phyloP scores from a whole-genome alignment of 768 basidiomycete genomes.

The Pleurotus citrinopileatus region DNA sequence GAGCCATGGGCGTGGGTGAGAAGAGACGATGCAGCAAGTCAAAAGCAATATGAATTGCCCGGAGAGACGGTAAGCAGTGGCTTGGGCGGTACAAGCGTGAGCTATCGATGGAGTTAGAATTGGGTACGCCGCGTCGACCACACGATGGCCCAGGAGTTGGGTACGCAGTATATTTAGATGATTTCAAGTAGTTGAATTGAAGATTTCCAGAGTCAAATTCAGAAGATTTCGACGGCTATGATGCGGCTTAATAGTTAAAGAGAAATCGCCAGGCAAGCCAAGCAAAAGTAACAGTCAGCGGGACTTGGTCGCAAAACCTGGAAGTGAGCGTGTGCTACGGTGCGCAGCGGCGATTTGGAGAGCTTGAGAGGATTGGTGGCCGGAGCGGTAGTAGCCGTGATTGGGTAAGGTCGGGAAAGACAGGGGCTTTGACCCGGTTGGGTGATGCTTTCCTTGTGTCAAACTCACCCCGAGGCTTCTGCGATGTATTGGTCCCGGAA shows the following conservation, averaged over 20 bases:
- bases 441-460: not conserved
- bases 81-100: slow-evolving; percentile 8
- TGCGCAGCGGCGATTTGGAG: slow-evolving; percentile 3
- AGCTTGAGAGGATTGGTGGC: not conserved
- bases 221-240: not conserved
- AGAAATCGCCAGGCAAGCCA: too few species aligned
- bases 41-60: not conserved
- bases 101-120: slow-evolving; percentile 6
- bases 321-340: too few species aligned
- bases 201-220: not conserved
- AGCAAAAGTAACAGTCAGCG: too few species aligned
- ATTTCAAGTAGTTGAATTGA: not conserved
- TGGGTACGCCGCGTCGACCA: not conserved
- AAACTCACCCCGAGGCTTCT: slow-evolving; percentile 9
- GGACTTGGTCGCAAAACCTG: too few species aligned
- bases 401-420: slow-evolving; percentile 7
- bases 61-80: not conserved
- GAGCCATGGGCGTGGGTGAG: slow-evolving; percentile 37
- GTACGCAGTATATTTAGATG: slow-evolving; percentile 7
- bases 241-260: too few species aligned
- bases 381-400: slow-evolving; percentile 7
- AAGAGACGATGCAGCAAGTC: not conserved
- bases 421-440: slow-evolving; percentile 5
- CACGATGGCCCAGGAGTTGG: slow-evolving; percentile 2
- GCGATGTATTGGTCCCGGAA: slow-evolving; percentile 10